phyloP scores from a whole-genome alignment of 202 grass and related monocot genomes.

The Cymbopogon flexuosus region DNA sequence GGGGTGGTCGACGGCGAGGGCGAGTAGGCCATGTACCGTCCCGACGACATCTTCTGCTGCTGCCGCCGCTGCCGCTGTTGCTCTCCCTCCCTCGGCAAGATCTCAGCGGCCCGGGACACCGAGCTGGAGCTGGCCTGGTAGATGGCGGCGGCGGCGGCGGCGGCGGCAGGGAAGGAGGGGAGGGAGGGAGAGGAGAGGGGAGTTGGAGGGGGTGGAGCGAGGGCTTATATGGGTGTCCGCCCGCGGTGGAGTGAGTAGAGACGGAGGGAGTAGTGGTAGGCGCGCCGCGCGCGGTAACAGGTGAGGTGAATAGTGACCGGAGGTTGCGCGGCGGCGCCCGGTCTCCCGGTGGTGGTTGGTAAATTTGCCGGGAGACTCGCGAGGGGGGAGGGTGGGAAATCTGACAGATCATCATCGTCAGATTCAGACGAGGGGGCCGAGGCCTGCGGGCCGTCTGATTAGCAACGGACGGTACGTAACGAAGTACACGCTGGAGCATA shows the following conservation, averaged over 20 bases:
- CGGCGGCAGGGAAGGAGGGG: not conserved
- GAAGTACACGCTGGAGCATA: no score
- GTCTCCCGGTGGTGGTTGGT: conserved; percentile 28
- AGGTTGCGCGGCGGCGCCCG: conserved; percentile 3
- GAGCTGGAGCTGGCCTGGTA: not conserved
- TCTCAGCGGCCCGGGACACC: conserved; percentile 27
- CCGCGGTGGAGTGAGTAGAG: not conserved
- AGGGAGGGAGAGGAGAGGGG: conserved; percentile 13
- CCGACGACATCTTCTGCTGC: conserved; percentile 56
- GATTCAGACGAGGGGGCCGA: not conserved
- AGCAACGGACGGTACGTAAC: no score
- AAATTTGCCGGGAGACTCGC: conserved; percentile 35
- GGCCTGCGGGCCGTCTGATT: no score
- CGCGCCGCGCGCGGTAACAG: conserved; percentile 31
- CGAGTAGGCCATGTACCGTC: conserved; percentile 96
- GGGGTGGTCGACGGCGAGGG: conserved; percentile 90
- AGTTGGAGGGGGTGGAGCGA: not conserved
- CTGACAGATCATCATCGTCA: not conserved
- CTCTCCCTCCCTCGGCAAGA: conserved; percentile 30
- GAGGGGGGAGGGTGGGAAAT: not conserved
- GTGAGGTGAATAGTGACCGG: conserved; percentile 20
- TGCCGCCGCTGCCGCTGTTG: conserved; percentile 15
- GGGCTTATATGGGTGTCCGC: conserved; percentile 46
- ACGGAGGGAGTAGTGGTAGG: not conserved
- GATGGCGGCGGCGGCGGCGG: conserved; percentile 8